Evolutionary conservation across 148 eudicot species (phyloP), one percentile per base, ranked within the genome.

Genomic region (Arbutus unedo): DNA sequence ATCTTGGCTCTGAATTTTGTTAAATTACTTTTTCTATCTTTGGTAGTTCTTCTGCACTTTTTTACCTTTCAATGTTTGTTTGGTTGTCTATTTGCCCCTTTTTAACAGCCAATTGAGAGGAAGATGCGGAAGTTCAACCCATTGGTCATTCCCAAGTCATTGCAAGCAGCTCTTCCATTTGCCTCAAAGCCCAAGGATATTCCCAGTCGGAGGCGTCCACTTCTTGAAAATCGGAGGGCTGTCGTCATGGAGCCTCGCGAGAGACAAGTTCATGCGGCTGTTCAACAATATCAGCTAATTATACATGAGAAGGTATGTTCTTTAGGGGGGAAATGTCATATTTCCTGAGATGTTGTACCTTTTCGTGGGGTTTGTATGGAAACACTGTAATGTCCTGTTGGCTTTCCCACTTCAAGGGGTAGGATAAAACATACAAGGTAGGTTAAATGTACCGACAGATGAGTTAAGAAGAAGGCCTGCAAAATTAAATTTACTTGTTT

Each of bases 231-330:
- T 57, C 73, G 87, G 77, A 88, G 91, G 85, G 97, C 99, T 80
- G 93, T 93, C 49, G 87, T 94, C 55, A 84, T 85, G 83, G 99
- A 96, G 87, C 96, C 98, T 81, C 88, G 83, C 55, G 92, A 96
- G 82, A 76, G 83, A 25, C 88, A 84, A 85, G 83, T 83, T 62
- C 89, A 72, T 75, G 81, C 80, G 38, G 88, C 91, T 55, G 81
- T 94, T 80, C 95, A 93, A 77, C 91, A 96, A 14, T 79, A 88
- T 76, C 92, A 86, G 83, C 87, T 90, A 76, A 85, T 96, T n/a
- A 84, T 85, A 54, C 87, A 89, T 54, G 93, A 89, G 0, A 94
- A 96, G 98, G 99, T 94, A 92, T 67, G 51, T 70, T 64, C 15
- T 71, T 51, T 54, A 6, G 5, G 15, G 4, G 16, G 21, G 51